phyloP scores from a whole-genome alignment of 1,284 basidiomycete species.

The Cryptococcus floricola region DNA sequence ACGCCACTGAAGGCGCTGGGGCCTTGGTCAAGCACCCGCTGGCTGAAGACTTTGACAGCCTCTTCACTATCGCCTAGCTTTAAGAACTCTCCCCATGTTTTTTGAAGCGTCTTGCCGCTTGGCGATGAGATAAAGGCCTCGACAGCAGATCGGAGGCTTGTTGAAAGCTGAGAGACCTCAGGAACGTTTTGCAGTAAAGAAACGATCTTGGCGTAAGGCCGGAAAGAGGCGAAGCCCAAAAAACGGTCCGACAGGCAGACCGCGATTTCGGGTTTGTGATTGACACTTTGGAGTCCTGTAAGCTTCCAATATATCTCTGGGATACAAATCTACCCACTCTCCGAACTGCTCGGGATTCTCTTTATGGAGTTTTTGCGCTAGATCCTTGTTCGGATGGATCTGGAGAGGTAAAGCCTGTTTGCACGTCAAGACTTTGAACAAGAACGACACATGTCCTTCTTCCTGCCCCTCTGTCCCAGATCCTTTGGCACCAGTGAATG shows the following conservation, averaged over 20 bases:
- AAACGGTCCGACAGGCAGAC: slow-evolving; percentile 79
- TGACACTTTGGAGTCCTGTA: slow-evolving; percentile 13
- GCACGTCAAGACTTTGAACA: slow-evolving; percentile 40
- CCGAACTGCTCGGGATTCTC: slow-evolving; percentile 33
- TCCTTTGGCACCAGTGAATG: slow-evolving; percentile 19
- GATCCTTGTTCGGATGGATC: slow-evolving; percentile 36
- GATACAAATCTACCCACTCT: slow-evolving; percentile 12
- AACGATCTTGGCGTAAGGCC: slow-evolving; percentile 17
- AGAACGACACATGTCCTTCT: slow-evolving; percentile 34
- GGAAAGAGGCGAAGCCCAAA: slow-evolving; percentile 58
- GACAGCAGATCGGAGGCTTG: slow-evolving; percentile 3
- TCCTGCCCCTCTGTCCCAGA: slow-evolving; percentile 19
- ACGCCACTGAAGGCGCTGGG: slow-evolving; percentile 12
- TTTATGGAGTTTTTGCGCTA: slow-evolving; percentile 33
- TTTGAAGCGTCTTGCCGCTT: not conserved
- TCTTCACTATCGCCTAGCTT: slow-evolving; percentile 16
- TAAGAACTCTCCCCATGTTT: slow-evolving; percentile 15
- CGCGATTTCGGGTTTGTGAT: slow-evolving; percentile 79
- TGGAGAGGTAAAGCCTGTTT: slow-evolving; percentile 40
- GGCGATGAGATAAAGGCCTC: slow-evolving; percentile 5
- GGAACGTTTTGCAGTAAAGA: slow-evolving; percentile 16
- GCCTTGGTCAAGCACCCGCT: slow-evolving; percentile 25
- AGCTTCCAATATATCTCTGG: not conserved
- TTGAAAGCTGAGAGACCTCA: slow-evolving; percentile 15
- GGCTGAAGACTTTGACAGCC: slow-evolving; percentile 16